These are phyloP conservation scores for Septoria petroselini DNA, from an alignment of 2,329 filamentous ascomycete species.

Conservation along the genomic window DNA sequence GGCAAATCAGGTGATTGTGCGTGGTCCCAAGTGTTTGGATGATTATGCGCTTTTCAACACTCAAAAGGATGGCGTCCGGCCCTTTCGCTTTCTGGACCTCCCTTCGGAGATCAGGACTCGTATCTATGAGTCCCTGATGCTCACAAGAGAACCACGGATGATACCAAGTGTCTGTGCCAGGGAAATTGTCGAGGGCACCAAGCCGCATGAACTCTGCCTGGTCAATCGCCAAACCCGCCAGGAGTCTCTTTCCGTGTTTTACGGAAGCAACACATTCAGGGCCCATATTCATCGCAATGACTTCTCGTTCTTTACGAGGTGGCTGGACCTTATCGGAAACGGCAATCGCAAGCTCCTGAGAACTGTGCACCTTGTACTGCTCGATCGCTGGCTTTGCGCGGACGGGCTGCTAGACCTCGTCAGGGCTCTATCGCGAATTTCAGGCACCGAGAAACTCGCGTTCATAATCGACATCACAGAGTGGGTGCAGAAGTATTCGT, in stretches of 20 bases:
- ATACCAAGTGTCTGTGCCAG: neutral
- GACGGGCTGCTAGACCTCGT: neutral
- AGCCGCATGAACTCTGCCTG: neutral
- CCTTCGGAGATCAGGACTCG: constrained; percentile 1
- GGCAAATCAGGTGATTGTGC: neutral
- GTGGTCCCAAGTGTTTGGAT: neutral
- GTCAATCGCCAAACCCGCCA: neutral
- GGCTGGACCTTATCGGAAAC: neutral
- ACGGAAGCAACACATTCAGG: neutral
- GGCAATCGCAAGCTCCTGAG: neutral
- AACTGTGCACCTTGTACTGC: neutral
- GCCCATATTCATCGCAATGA: constrained; percentile 5
- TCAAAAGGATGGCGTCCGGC: neutral
- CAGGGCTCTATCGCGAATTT: neutral
- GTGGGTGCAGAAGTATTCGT: neutral
- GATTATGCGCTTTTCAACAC: neutral
- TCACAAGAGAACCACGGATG: neutral
- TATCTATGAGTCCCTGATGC: neutral
- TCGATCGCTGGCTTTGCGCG: constrained; percentile 2
- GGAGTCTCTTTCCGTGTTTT: constrained; percentile 1
- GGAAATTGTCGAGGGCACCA: neutral
- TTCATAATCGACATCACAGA: neutral
- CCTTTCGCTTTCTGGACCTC: constrained; percentile 7
- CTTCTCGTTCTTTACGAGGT: neutral
- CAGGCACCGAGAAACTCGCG: neutral